Evolutionary conservation across 306 rosid species (phyloP).

Genomic region (Pueraria montana): DNA sequence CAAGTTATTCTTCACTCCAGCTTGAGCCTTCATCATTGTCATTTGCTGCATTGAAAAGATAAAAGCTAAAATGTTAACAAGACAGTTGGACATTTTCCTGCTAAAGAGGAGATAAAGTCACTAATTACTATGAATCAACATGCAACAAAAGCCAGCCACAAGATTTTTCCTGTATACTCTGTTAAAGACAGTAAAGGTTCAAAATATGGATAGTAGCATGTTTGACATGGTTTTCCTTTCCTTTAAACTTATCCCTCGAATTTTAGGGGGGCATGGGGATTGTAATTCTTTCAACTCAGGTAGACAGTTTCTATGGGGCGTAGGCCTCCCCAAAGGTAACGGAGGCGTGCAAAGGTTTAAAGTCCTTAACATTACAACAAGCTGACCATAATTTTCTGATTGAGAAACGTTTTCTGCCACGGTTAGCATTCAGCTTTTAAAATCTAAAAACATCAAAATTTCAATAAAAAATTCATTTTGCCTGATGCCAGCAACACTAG

Average conservation of each 20-base stretch:
- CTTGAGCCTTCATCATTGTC: constrained; percentile 87
- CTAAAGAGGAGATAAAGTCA: not conserved
- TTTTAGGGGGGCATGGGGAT: too few relatives aligned
- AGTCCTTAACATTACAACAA: constrained; percentile 12
- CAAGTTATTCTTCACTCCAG: constrained; percentile 88
- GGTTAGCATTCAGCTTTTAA: constrained; percentile 31
- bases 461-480: constrained; percentile 2
- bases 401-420: constrained; percentile 20
- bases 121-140: not conserved
- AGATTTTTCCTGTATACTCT: not conserved
- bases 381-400: constrained; percentile 1
- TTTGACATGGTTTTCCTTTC: not conserved
- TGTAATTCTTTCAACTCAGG: too few relatives aligned
- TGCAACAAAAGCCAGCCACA: constrained; percentile 26
- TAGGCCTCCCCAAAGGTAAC: too few relatives aligned
- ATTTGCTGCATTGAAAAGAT: constrained; percentile 68
- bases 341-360: not conserved
- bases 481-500: not conserved
- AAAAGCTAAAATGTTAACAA: constrained; percentile 39
- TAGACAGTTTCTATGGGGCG: too few relatives aligned
- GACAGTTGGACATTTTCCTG: constrained; percentile 7
- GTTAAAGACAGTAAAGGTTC: constrained; percentile 7
- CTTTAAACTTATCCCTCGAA: constrained; percentile 24
- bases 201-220: constrained; percentile 35
- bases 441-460: constrained; percentile 7